Base-by-base conservation (phyloP, 2,329 filamentous ascomycete species). In the Dryadomyces quercus-mongolicae region DNA sequence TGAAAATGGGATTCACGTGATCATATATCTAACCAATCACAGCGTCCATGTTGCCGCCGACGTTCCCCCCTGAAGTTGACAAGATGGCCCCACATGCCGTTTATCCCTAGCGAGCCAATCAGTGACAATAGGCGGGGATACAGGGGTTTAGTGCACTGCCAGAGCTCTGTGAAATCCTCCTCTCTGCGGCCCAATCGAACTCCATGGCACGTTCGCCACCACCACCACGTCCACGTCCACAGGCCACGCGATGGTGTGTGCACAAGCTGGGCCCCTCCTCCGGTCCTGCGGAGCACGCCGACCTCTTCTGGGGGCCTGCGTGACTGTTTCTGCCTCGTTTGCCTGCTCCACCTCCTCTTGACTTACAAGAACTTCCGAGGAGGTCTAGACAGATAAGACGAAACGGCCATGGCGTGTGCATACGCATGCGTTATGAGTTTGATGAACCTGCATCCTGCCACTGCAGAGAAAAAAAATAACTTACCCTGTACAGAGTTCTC, bases 11-110 rank as follows among this genome's bases (percentile, higher is more conserved):
- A 16, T 4, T 5, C 48, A 50, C 48, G 48, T 50, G 48, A 40
- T n/a, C 22, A 18, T 5, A 5, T 1, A 8, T 2, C 5, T 21
- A 56, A 38, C 59, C 56, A 60, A 60, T 60, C 49, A 55, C n/a
- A 52, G 21, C 15, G 18, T 7, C 15, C 49, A 25, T 52, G 31
- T 60, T 60, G 31, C 55, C 59, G 59, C 59, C 59, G 54, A 38
- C 43, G n/a, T 22, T 16, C 16, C 16, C 16, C 6, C 31, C 50
- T 20, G 10, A 5, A 47, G 16, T 25, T 13, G 47, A 49, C 47
- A 31, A n/a, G 22, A 25, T 38, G 31, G 16, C 46, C 54, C 22
- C 44, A 20, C 31, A 18, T 6, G 18, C 31, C 42, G 51, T 21
- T 40, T 18, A 9, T 5, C 12, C 15, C 5, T 7, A 15, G 22